phyloP scores from a whole-genome alignment of 176 grass and related monocot genomes.

The Alloteropsis semialata region DNA sequence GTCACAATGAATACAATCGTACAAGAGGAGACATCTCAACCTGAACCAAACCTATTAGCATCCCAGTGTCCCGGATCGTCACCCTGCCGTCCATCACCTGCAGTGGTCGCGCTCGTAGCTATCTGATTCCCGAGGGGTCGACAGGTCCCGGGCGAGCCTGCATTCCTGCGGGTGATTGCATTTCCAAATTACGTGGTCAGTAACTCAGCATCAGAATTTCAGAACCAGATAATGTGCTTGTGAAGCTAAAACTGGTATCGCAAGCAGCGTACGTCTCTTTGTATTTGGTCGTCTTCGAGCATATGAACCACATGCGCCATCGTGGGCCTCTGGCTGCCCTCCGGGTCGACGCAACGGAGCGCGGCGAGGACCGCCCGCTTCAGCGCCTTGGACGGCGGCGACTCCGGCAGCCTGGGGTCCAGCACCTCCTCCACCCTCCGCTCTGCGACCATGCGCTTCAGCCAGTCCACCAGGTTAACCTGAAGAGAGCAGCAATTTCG shows the following conservation, averaged over 20 bases:
- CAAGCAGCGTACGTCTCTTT: slow-evolving; percentile 45
- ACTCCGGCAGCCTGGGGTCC: slow-evolving; percentile 68
- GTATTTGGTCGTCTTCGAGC: slow-evolving; percentile 69
- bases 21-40: background rate
- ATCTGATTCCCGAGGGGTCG: slow-evolving; percentile 30
- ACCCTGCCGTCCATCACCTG: slow-evolving; percentile 26
- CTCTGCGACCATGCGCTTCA: slow-evolving; percentile 83
- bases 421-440: slow-evolving; percentile 75
- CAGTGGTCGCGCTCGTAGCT: slow-evolving; percentile 36
- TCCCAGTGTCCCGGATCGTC: background rate
- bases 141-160: slow-evolving; percentile 50
- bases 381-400: slow-evolving; percentile 59
- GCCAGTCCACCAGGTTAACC: slow-evolving; percentile 89
- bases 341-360: slow-evolving; percentile 84
- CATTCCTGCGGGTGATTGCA: slow-evolving; percentile 48
- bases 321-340: slow-evolving; percentile 62
- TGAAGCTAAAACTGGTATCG: background rate
- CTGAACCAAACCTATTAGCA: slow-evolving; percentile 8
- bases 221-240: background rate
- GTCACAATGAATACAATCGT: slow-evolving; percentile 4
- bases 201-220: too few relatives aligned
- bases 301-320: slow-evolving; percentile 88
- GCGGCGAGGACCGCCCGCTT: slow-evolving; percentile 76
- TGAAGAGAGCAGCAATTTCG: slow-evolving; percentile 16
- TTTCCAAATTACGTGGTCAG: background rate